A percentile compares a stretch with the other conserved stretches of the same genome.
phyloP scores from a whole-genome alignment of 306 rosid species.

The Alnus glutinosa region DNA sequence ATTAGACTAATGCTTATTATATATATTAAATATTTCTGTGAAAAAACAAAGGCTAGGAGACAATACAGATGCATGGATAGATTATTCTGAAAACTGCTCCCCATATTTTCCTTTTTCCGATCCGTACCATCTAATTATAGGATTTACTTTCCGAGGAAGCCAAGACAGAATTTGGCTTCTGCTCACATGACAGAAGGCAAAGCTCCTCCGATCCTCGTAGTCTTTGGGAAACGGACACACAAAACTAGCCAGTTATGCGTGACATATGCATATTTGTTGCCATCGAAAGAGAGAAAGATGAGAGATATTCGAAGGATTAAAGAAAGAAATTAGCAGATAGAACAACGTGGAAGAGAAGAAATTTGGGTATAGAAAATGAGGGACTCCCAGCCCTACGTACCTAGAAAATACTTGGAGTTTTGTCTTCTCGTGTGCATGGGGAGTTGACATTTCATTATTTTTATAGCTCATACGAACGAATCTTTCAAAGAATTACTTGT shows the following conservation, averaged over 20 bases:
- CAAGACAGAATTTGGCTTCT: constrained; percentile 46
- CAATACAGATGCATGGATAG: constrained; percentile 8
- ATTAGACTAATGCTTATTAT: background rate
- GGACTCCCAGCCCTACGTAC: constrained; percentile 4
- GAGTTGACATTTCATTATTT: constrained; percentile 38
- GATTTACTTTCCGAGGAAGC: constrained; percentile 43
- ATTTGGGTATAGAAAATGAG: background rate
- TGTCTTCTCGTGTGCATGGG: constrained; percentile 34
- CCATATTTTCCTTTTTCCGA: constrained; percentile 33
- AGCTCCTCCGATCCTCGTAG: background rate
- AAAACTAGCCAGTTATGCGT: constrained; percentile 40
- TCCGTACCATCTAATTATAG: constrained; percentile 35
- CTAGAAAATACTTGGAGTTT: constrained; percentile 26
- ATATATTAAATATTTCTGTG: background rate
- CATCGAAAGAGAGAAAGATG: constrained; percentile 15
- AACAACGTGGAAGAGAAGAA: constrained; percentile 5
- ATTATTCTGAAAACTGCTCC: constrained; percentile 42
- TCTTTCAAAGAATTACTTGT: constrained; percentile 44
- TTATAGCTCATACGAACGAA: constrained; percentile 34
- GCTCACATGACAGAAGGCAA: constrained; percentile 21
- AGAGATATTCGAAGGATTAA: constrained; percentile 29
- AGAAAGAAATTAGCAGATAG: background rate
- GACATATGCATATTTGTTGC: constrained; percentile 29
- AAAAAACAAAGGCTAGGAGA: background rate
- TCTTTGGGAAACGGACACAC: constrained; percentile 37